Evolutionary conservation across 352 stramenopile genomes (phyloP), one percentile per base, ranked within the genome.

Genomic region (Pythium vanterpoolii): DNA sequence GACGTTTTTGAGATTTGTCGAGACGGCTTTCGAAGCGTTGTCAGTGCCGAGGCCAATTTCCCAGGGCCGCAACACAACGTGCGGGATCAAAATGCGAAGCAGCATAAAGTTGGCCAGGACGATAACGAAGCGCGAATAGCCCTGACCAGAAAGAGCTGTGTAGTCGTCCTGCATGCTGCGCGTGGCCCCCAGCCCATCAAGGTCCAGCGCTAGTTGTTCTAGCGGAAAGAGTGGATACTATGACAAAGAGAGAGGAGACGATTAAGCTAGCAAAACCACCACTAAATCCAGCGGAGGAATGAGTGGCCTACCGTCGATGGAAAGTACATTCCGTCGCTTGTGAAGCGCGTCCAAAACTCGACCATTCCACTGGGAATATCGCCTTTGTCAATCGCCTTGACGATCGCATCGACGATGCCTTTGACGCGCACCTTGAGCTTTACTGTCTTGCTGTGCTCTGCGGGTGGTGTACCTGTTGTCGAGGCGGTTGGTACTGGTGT

Each of bases 91-190:
- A 16, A 90, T 71, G 3, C 78, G 76, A 2, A 87, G 50, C 19
- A 85, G 58, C 28, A 92, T 27, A 36, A 92, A 89, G 55, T 87
- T 89, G 49, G 86, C 49, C 21, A 86, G 28, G 16, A 90, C 64
- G 4, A 91, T 46, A 54, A 87, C 68, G 55, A 81, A 84, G 2
- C 74, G 72, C 9, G 72, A 62, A 33, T 69, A 68, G 4, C 8
- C 8, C 27, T 27, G 27, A 34, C 56, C 39, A 11, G n/a, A 11
- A 5, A 38, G 16, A 5, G 49, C 34, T 4, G 52, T 33, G 11
- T n/a, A 44, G 10, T 27, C 19, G n/a, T 18, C 14, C 1, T 43
- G n/a, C 60, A 86, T 87, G 45, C 62, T 58, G 9, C 69, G 66
- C 5, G 79, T 86, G 4, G 79, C 79, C 9, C 76, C 79, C 21